These are phyloP conservation scores for Cryptosporidium bovis DNA, from an alignment of 169 alveolate species.

Conservation along the genomic window DNA sequence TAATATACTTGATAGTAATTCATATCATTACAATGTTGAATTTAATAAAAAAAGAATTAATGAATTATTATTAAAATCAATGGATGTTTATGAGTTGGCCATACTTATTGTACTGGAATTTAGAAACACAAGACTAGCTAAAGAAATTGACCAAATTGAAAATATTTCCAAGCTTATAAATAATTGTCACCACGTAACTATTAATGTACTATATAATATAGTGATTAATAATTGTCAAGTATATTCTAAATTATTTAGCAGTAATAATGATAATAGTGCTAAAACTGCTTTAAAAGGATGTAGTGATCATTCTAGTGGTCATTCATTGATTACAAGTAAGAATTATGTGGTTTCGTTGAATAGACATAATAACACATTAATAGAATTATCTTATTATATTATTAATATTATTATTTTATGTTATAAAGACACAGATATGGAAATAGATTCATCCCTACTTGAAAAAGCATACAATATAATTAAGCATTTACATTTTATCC, in stretches of 20 bases:
- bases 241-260: background rate
- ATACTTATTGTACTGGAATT: constrained; percentile 2
- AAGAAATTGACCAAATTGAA: background rate
- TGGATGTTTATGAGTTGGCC: background rate
- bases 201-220: background rate
- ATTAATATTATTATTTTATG: background rate
- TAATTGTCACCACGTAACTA: constrained; percentile 11
- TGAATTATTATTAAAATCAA: background rate
- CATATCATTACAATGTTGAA: too few species aligned
- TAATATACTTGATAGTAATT: background rate
- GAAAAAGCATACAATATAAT: too few species aligned
- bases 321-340: too few species aligned
- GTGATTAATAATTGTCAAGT: constrained; percentile 20
- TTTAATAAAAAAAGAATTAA: background rate
- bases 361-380: background rate
- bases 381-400: constrained; percentile 11
- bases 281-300: too few species aligned
- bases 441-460: too few species aligned
- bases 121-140: constrained; percentile 25
- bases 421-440: constrained; percentile 16
- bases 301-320: too few species aligned
- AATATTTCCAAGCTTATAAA: background rate
- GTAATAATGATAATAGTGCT: too few species aligned
- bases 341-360: too few species aligned
- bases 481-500: too few species aligned